A percentile compares a stretch with the other conserved stretches of the same genome.
phyloP scores from a whole-genome alignment of 305 asterid species.

The Andrographis paniculata region DNA sequence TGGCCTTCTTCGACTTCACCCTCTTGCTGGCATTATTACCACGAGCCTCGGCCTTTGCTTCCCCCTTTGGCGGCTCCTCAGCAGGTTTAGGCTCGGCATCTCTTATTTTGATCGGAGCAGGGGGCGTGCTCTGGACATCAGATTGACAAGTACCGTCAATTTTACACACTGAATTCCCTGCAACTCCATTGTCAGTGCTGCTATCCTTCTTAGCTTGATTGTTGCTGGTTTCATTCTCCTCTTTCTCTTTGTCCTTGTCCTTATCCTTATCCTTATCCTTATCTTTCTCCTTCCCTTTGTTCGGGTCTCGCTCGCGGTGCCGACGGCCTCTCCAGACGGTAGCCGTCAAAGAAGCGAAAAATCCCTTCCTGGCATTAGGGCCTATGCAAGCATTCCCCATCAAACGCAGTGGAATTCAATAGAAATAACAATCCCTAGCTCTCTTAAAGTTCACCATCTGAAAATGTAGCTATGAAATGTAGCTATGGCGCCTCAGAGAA shows the following conservation, averaged over 20 bases:
- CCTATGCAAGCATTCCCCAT: slow-evolving; percentile 65
- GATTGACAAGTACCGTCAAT: slow-evolving; percentile 13
- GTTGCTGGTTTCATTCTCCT: slow-evolving; percentile 21
- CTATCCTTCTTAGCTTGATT: slow-evolving; percentile 17
- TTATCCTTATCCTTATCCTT: slow-evolving; percentile 30
- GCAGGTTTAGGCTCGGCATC: slow-evolving; percentile 20
- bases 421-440: slow-evolving; percentile 18
- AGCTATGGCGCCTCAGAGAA: slow-evolving; percentile 20
- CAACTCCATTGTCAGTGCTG: neutral
- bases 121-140: slow-evolving; percentile 38
- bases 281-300: slow-evolving; percentile 30
- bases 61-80: slow-evolving; percentile 15
- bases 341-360: slow-evolving; percentile 47
- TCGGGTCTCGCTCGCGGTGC: no score
- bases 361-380: slow-evolving; percentile 51
- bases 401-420: slow-evolving; percentile 18
- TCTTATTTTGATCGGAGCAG: slow-evolving; percentile 37
- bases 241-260: slow-evolving; percentile 29
- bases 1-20: slow-evolving; percentile 30
- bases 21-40: slow-evolving; percentile 13
- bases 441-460: slow-evolving; percentile 22
- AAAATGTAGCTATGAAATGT: slow-evolving; percentile 11
- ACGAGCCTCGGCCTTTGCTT: neutral
- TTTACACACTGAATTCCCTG: slow-evolving; percentile 17
- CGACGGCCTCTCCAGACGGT: slow-evolving; percentile 48